phyloP scores from a whole-genome alignment of 495 filamentous ascomycete species.

The Annulohypoxylon bovei region DNA sequence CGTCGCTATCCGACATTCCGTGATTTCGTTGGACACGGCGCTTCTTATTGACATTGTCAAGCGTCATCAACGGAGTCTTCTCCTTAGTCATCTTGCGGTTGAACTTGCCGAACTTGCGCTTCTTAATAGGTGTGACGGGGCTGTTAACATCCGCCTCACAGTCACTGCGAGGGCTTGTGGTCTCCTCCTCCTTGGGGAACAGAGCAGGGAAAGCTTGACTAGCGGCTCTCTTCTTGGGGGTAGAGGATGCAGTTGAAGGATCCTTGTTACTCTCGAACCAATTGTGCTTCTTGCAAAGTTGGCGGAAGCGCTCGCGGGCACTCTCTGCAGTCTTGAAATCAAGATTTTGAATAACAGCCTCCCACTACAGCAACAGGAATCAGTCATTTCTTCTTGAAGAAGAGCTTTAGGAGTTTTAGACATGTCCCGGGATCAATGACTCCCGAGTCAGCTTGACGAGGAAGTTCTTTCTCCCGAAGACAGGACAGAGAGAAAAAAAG shows the following conservation, averaged over 20 bases:
- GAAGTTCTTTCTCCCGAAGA: too few relatives aligned
- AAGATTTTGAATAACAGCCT: conserved; percentile 6
- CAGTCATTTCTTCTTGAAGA: too few relatives aligned
- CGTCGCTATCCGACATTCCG: background rate
- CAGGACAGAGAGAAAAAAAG: too few relatives aligned
- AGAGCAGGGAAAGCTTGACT: background rate
- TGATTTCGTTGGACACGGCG: background rate
- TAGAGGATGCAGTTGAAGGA: background rate
- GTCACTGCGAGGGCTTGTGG: background rate
- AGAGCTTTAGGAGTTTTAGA: too few relatives aligned
- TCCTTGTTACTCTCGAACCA: conserved; percentile 21
- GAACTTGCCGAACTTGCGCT: background rate
- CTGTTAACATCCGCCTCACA: conserved; percentile 3
- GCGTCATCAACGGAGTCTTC: too few relatives aligned
- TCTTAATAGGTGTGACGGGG: background rate
- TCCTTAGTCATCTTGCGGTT: background rate
- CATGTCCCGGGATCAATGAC: too few relatives aligned
- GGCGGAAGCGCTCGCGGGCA: conserved; percentile 32
- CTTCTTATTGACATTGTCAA: background rate
- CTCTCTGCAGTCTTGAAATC: conserved; percentile 22
- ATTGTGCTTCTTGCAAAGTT: conserved; percentile 31
- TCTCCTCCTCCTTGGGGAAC: background rate
- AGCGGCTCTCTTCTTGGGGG: background rate
- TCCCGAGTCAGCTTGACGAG: too few relatives aligned
- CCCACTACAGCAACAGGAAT: too few relatives aligned